A percentile compares a stretch with the other conserved stretches of the same genome.
Evolutionary conservation across 208 protist genomes (phyloP).

Genomic region (Giardia muris): DNA sequence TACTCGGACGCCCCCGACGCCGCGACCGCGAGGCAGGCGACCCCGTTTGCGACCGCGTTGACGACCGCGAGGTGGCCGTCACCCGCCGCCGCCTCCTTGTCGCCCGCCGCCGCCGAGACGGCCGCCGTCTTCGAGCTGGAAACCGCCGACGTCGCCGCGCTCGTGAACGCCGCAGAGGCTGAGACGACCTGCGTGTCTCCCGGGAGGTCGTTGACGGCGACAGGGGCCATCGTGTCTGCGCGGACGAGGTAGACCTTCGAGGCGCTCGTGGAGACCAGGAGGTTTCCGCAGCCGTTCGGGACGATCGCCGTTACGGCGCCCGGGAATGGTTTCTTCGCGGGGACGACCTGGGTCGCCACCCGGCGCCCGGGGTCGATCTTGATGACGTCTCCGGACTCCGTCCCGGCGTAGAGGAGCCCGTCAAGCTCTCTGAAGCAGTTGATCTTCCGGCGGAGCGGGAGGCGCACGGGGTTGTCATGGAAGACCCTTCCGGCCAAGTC

Average conservation of each 20-base stretch:
- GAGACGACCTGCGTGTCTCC: background rate
- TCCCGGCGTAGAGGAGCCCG: conserved; percentile 1
- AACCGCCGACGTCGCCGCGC: background rate
- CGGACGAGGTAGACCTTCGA: background rate
- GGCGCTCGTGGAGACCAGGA: conserved; percentile 1
- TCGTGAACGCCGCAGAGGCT: background rate
- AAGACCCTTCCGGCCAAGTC: background rate
- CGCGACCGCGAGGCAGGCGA: background rate
- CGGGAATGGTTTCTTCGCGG: conserved; percentile 22
- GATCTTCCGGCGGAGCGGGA: background rate
- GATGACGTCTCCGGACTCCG: conserved; percentile 21
- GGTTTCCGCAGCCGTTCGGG: background rate
- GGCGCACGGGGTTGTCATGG: background rate
- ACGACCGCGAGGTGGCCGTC: background rate
- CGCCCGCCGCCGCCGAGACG: background rate
- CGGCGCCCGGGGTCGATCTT: background rate
- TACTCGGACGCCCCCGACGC: background rate
- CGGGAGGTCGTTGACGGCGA: conserved; percentile 9
- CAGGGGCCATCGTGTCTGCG: conserved; percentile 10
- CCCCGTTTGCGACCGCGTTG: background rate
- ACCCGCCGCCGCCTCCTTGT: background rate
- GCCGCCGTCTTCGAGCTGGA: background rate
- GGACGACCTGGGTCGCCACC: background rate
- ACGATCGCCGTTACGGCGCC: background rate
- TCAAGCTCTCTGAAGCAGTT: background rate